Percentiles rank a stretch among this genome's conserved stretches.
These are phyloP conservation scores for Fusarium chaquense DNA, from an alignment of 2,329 filamentous ascomycete species.

Conservation along the genomic window DNA sequence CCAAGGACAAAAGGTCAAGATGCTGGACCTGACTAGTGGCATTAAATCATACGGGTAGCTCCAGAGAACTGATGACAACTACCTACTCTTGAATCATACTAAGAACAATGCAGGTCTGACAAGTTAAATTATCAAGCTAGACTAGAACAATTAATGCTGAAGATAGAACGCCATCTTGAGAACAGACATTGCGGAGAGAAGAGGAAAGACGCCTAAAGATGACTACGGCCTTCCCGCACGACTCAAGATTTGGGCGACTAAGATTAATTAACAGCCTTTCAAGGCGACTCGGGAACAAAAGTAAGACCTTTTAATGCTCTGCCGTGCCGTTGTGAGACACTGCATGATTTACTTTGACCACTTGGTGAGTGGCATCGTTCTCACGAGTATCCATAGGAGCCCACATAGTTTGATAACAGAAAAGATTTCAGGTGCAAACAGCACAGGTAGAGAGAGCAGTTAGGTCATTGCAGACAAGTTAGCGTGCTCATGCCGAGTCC, in stretches of 20 bases:
- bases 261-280: slow-evolving; percentile 9
- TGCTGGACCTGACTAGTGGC: slow-evolving; percentile 2
- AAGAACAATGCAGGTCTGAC: background rate
- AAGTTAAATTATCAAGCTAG: background rate
- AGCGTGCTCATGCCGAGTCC: background rate
- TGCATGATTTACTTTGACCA: background rate
- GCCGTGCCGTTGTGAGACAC: background rate
- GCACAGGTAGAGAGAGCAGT: no score
- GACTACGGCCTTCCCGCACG: slow-evolving; percentile 1
- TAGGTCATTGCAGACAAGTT: background rate
- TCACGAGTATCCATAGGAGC: background rate
- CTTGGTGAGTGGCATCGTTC: background rate
- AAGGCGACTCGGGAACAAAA: slow-evolving; percentile 3
- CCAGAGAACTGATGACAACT: background rate
- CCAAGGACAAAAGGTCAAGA: background rate
- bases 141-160: background rate
- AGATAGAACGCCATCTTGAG: background rate
- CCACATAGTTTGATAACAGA: slow-evolving; percentile 4
- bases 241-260: slow-evolving; percentile 1
- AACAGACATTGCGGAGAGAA: slow-evolving; percentile 33
- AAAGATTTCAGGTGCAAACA: background rate
- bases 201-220: background rate
- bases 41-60: background rate
- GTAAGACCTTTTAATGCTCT: background rate
- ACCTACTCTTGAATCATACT: no score